phyloP scores from a whole-genome alignment of 2,329 filamentous ascomycete species.

The Akanthomyces uredinophilus region DNA sequence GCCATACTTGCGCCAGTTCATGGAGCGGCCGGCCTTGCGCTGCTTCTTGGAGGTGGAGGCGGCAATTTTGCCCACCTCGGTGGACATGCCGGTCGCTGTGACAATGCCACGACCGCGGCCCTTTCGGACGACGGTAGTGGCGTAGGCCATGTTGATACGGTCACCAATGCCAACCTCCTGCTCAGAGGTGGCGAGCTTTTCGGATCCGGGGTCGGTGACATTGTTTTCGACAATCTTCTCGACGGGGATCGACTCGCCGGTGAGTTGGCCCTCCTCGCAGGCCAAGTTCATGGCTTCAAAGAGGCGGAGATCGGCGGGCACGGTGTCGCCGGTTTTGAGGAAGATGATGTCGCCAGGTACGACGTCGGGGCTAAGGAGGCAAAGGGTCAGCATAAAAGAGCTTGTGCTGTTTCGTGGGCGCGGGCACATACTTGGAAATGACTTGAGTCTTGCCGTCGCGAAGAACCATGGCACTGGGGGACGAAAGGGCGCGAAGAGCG shows the following conservation, averaged over 20 bases:
- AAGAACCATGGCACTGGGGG: constrained; percentile 57
- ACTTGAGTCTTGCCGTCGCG: constrained; percentile 54
- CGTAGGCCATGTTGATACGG: constrained; percentile 69
- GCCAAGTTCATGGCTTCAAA: constrained; percentile 73
- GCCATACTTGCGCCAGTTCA: constrained; percentile 50
- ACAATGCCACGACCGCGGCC: constrained; percentile 70
- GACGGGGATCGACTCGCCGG: constrained; percentile 69
- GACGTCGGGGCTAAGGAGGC: constrained; percentile 49
- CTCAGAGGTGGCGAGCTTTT: constrained; percentile 38
- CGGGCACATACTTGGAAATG: constrained; percentile 46
- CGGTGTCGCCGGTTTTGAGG: constrained; percentile 66
- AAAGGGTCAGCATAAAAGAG: constrained; percentile 15
- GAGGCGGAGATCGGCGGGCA: constrained; percentile 66
- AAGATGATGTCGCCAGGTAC: constrained; percentile 68
- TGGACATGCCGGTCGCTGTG: constrained; percentile 65
- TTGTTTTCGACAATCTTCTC: constrained; percentile 56
- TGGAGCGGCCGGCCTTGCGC: constrained; percentile 49
- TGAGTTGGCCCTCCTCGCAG: constrained; percentile 73
- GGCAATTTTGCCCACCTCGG: constrained; percentile 67
- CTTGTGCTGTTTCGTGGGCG: background rate
- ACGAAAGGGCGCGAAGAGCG: constrained; percentile 54
- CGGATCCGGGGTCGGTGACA: constrained; percentile 41
- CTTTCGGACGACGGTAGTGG: constrained; percentile 67
- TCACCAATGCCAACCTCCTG: constrained; percentile 62
- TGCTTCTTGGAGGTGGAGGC: constrained; percentile 48